Base-by-base conservation (phyloP, 306 rosid genomes). In the Acacia acuminata region DNA sequence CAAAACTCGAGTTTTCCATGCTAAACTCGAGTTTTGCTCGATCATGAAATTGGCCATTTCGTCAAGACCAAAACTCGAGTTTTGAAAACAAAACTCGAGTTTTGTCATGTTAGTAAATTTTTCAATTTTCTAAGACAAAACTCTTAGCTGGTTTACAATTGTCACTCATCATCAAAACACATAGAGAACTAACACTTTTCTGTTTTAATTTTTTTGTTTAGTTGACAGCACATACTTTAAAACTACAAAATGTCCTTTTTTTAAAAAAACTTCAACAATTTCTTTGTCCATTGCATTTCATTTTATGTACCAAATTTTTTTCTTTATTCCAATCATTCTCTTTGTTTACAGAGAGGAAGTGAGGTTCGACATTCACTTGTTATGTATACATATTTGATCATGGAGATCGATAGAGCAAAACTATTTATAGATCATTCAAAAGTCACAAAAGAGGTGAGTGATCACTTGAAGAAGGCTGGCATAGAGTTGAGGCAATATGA, bases 281-380 rank as follows among this genome's bases (percentile, higher is more conserved):
- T 58, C 27, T 25, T 0, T 11, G 67, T 3, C 17, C 7, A 24
- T 60, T 24, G 13, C 67, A 60, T 60, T 56, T 4, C 34, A 24
- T 60, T 60, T 60, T 25, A 24, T 12, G 32, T 3, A 55, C 34
- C 67, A 24, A 22, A 60, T 43, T 34, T n/a, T 40, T 67, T 72
- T 53, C 64, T 74, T 61, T 72, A 27, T 60, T 76, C 8, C 55
- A 45, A 25, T 43, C 77, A 78, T 67, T 78, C 36, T 78, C 11
- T 86, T 63, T 80, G 72, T 82, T 88, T 85, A 79, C 89, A 96
- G 99, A 88, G 99, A 93, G 99, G 99, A 87, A 93, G 87, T 83
- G 99, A 96, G 77, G 89, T 93, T 83, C 97, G 96, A 51, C 94
- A 91, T 87, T 93, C 99, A 78, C 99, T 98, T 36, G 98, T 96